Conservation (phyloP, 495 filamentous ascomycete genomes). For the Neurospora sp. region DNA sequence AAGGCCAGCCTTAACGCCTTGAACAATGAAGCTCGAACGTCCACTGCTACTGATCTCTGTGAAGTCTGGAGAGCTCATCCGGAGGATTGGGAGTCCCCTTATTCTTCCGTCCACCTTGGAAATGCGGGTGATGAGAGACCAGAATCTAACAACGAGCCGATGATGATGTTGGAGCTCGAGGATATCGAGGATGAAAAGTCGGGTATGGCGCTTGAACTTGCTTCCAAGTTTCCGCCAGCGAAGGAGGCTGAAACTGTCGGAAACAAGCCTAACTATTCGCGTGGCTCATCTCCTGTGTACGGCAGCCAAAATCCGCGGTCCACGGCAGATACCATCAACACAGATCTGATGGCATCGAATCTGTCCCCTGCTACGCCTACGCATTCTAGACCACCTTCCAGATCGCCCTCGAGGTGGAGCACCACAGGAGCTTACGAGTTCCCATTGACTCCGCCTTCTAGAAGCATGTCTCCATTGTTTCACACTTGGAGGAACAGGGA, state of each 20-base stretch:
- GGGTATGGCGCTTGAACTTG: neutral
- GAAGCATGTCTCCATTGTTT: neutral
- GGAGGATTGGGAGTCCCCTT: conserved; percentile 25
- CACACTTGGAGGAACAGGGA: neutral
- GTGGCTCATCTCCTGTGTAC: neutral
- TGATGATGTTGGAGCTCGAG: neutral
- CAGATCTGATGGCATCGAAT: neutral
- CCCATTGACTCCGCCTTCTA: neutral
- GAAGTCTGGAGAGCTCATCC: conserved; percentile 21
- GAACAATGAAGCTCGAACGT: neutral
- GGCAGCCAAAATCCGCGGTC: neutral
- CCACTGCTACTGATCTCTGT: conserved; percentile 13
- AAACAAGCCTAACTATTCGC: neutral
- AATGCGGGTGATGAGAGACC: neutral
- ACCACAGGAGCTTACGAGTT: neutral
- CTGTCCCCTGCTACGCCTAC: neutral
- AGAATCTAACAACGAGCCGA: neutral
- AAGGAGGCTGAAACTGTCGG: neutral
- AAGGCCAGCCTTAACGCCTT: neutral
- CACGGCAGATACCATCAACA: neutral
- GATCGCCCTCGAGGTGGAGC: neutral
- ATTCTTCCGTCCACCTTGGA: conserved; percentile 8
- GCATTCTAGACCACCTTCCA: neutral
- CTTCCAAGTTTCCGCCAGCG: neutral
- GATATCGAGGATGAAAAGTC: neutral